Evolutionary conservation across 2,329 filamentous ascomycete species (phyloP), one percentile per base, ranked within the genome.

Genomic region (Colletotrichum brevisporum): DNA sequence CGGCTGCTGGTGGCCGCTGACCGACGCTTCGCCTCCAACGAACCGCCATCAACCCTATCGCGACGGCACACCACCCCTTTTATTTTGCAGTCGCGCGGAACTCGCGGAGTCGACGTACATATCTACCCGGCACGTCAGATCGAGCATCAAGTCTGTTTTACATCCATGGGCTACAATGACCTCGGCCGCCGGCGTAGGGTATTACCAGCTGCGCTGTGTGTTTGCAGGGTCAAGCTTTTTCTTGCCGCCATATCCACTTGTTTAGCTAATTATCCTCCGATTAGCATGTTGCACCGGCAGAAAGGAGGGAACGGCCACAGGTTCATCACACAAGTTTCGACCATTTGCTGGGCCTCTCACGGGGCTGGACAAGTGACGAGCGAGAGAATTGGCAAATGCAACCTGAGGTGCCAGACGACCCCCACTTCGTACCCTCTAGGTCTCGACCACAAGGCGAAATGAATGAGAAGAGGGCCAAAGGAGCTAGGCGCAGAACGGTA

Each of bases 401-500:
- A 55, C 54, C 50, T 60, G 13, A 26, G 21, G 50, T 36, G 55
- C 50, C 51, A 13, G 41, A 47, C 15, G 27, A 60, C 60, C 50
- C 60, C 54, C 65, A 68, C 60, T 57, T 68, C 48, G 48, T 27
- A 10, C 31, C 54, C 51, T 53, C 59, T 27, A 51, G 47, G 39
- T 69, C 43, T 57, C 51, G 61, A 65, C 50, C 54, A 51, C 58
- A 41, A 51, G 45, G 45, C 16, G 15, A 47, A 47, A 50, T 24
- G 18, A 50, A 3, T 13, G 47, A 50, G 18, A 50, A 47, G 41
- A 62, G 12, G 26, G 39, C 39, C 67, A 62, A 61, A 10, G 54
- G 50, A 64, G 56, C 69, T 73, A 72, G 53, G 64, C 69, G 51
- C 45, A 64, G 69, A 71, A 63, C 61, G 73, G 71, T 62, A 74